Conservation (phyloP, 257 asterid species). For the Jacaranda copaia region DNA sequence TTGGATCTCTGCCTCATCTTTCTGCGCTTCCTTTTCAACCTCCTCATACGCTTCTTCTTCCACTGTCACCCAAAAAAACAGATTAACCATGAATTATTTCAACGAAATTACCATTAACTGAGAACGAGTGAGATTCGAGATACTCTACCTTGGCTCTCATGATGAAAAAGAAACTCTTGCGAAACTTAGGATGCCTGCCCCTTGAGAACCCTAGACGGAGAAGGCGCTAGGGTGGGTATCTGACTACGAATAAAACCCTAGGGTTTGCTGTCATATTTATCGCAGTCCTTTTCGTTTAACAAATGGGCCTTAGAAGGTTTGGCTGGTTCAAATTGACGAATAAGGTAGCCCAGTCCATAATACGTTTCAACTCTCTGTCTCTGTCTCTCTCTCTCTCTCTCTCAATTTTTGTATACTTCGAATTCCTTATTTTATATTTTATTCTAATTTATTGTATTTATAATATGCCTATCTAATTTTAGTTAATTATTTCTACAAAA, state of each 20-base stretch:
- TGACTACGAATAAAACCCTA: constrained; percentile 22
- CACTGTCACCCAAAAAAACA: constrained; percentile 28
- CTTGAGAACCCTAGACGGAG: background rate
- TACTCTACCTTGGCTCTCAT: constrained; percentile 46
- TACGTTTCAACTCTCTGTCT: background rate
- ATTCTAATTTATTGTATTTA: too few relatives aligned
- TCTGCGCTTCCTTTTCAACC: constrained; percentile 55
- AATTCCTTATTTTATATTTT: too few relatives aligned
- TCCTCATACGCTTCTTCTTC: constrained; percentile 56
- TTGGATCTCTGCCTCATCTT: constrained; percentile 53
- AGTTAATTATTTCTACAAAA: too few relatives aligned
- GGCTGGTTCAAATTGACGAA: constrained; percentile 6
- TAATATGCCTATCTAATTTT: too few relatives aligned
- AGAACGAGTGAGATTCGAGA: background rate
- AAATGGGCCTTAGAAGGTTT: constrained; percentile 13
- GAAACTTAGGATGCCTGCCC: background rate
- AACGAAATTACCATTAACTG: background rate
- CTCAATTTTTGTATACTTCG: too few relatives aligned
- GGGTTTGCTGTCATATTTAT: constrained; percentile 28
- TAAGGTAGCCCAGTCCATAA: background rate
- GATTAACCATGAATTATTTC: background rate
- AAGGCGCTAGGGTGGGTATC: background rate
- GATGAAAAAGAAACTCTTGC: constrained; percentile 13
- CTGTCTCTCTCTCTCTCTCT: background rate
- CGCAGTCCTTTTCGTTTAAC: background rate